These are phyloP conservation scores for Phytophthora cryptogea DNA, from an alignment of 352 stramenopile species.

Conservation along the genomic window DNA sequence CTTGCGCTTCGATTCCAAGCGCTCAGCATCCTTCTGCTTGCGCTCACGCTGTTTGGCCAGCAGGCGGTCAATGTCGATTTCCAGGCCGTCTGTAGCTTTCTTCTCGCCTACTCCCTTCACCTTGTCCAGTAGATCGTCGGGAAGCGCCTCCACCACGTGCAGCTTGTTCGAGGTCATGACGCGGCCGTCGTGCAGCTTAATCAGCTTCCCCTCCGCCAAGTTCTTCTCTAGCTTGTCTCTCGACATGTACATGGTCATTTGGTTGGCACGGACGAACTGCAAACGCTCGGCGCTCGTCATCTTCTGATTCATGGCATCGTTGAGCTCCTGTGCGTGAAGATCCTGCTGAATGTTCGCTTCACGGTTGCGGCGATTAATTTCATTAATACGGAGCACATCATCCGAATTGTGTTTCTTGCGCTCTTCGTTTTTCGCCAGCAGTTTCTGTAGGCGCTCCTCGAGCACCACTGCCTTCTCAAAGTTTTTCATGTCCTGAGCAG, in stretches of 20 bases:
- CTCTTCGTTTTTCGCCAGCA: constrained; percentile 70
- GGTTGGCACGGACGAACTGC: constrained; percentile 84
- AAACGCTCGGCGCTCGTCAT: constrained; percentile 86
- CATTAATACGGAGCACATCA: constrained; percentile 84
- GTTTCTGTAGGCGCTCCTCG: constrained; percentile 64
- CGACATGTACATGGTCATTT: constrained; percentile 87
- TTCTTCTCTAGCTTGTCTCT: constrained; percentile 86
- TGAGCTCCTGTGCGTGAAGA: constrained; percentile 71
- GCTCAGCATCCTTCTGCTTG: constrained; percentile 56
- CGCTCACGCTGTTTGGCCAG: constrained; percentile 73
- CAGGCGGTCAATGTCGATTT: constrained; percentile 80
- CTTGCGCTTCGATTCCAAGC: constrained; percentile 47
- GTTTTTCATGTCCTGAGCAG: constrained; percentile 87
- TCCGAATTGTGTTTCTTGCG: constrained; percentile 78
- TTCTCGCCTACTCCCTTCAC: constrained; percentile 46
- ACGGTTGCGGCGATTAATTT: constrained; percentile 85
- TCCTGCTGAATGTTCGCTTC: constrained; percentile 85
- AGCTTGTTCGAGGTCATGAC: constrained; percentile 89
- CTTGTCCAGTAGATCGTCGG: constrained; percentile 71
- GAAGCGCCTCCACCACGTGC: constrained; percentile 79
- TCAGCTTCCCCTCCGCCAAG: constrained; percentile 71
- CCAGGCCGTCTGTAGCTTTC: constrained; percentile 36
- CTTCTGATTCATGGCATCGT: constrained; percentile 72
- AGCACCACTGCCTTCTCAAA: constrained; percentile 84
- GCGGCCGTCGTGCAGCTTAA: constrained; percentile 69